Evolutionary conservation across 495 filamentous ascomycete genomes (phyloP).

Genomic region (Aspergillus olivimuriae): DNA sequence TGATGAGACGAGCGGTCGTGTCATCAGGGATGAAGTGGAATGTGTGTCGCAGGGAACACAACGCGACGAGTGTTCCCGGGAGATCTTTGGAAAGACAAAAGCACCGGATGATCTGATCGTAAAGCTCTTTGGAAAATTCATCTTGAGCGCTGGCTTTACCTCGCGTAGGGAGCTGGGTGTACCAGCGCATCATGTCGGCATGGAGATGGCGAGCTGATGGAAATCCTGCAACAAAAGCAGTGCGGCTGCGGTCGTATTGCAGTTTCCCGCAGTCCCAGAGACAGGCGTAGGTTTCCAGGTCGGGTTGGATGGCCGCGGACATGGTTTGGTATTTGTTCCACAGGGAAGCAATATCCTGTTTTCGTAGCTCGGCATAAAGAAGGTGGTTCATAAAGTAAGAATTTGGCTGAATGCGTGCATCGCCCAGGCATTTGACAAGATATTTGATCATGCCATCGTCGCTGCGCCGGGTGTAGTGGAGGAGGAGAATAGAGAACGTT

Average conservation of each 20-base stretch:
- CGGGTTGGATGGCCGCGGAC: conserved; percentile 45
- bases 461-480: conserved; percentile 59
- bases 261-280: conserved; percentile 58
- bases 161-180: conserved; percentile 25
- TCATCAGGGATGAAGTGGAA: conserved; percentile 51
- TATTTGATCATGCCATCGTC: conserved; percentile 49
- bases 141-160: conserved; percentile 17
- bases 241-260: conserved; percentile 40
- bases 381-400: conserved; percentile 73
- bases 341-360: conserved; percentile 42
- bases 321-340: conserved; percentile 50
- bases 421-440: conserved; percentile 49
- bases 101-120: conserved; percentile 50
- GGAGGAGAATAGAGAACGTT: conserved; percentile 68
- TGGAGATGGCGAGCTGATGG: conserved; percentile 51
- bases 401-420: conserved; percentile 57
- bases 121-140: conserved; percentile 45
- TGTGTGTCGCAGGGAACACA: conserved; percentile 45
- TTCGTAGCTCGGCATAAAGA: conserved; percentile 52
- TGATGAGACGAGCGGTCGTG: conserved; percentile 43
- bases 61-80: conserved; percentile 55
- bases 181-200: conserved; percentile 54
- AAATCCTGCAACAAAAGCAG: conserved; percentile 29
- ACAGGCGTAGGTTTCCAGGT: conserved; percentile 63
- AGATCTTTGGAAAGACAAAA: conserved; percentile 49